A percentile compares a stretch with the other conserved stretches of the same genome.
Evolutionary conservation across 768 basidiomycete species (phyloP).

Genomic region (Tulasnella calospora): DNA sequence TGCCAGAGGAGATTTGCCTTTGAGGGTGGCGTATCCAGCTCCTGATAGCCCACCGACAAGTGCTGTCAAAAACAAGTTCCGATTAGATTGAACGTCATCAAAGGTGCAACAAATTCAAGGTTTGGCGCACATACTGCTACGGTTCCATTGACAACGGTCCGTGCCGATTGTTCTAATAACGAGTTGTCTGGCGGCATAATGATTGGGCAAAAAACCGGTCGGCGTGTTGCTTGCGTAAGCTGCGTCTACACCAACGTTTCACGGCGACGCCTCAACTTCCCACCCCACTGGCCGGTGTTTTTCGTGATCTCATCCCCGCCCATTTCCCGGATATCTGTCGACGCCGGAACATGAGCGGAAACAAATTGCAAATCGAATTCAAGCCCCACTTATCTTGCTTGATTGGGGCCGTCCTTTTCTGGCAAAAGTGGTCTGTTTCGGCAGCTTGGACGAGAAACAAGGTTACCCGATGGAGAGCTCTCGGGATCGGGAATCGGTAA

Average conservation of each 20-base stretch:
- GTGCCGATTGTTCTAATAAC: background rate
- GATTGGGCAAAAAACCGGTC: background rate
- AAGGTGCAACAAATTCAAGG: background rate
- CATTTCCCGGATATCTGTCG: background rate
- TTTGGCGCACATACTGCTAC: background rate
- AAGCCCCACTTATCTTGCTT: background rate
- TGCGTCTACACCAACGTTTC: background rate
- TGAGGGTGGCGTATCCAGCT: slow-evolving; percentile 46
- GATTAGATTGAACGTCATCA: background rate
- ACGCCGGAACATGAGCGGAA: background rate
- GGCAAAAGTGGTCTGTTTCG: background rate
- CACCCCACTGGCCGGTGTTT: background rate
- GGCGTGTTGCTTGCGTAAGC: background rate
- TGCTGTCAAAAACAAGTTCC: slow-evolving; percentile 41
- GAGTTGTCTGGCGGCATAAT: background rate
- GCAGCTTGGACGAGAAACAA: no score
- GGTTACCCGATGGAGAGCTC: background rate
- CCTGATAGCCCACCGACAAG: slow-evolving; percentile 48
- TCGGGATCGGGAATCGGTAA: background rate
- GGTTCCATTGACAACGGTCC: background rate
- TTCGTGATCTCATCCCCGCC: background rate
- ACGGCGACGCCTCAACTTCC: background rate
- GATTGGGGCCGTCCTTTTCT: background rate
- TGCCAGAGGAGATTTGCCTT: slow-evolving; percentile 47
- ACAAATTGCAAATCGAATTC: background rate